Percentiles rank a stretch among this genome's conserved stretches.
These are phyloP conservation scores for Eragrostis curvula DNA, from an alignment of 176 grass and related monocot species.

Conservation along the genomic window DNA sequence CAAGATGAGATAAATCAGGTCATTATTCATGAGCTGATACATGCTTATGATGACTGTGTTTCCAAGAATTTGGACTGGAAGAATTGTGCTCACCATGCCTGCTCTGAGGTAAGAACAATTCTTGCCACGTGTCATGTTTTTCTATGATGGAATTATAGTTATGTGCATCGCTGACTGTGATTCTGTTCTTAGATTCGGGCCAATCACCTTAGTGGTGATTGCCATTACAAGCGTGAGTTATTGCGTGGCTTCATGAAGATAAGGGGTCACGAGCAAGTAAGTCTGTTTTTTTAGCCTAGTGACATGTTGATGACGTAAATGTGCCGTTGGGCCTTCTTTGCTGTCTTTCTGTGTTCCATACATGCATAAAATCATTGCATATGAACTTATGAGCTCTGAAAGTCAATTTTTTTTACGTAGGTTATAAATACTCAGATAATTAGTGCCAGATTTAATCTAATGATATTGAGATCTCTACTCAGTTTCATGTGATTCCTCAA, in stretches of 20 bases:
- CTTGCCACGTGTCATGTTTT: not conserved
- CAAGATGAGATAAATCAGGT: conserved; percentile 83
- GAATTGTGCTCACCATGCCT: conserved; percentile 97
- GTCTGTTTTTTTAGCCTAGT: conserved; percentile 31
- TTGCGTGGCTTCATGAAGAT: conserved; percentile 91
- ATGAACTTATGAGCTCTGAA: not conserved
- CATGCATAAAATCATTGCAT: conserved; percentile 3
- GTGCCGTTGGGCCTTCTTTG: not conserved
- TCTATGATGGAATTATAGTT: not conserved
- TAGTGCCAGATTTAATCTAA: conserved; percentile 2
- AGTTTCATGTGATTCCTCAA: conserved; percentile 17
- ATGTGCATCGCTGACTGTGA: conserved; percentile 20
- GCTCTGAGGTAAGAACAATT: conserved; percentile 74
- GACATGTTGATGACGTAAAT: not conserved
- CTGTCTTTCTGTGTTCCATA: conserved; percentile 6
- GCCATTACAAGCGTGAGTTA: conserved; percentile 91
- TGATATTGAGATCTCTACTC: not conserved
- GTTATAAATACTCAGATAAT: not conserved
- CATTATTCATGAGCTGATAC: conserved; percentile 87
- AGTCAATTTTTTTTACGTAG: not conserved
- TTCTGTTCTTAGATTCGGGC: conserved; percentile 75
- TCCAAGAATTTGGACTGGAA: conserved; percentile 81
- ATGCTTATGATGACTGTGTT: conserved; percentile 95
- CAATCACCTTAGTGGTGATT: conserved; percentile 95
- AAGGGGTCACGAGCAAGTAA: conserved; percentile 88